Evolutionary conservation across 768 basidiomycete genomes (phyloP), one percentile per base, ranked within the genome.

Genomic region (Phlebiopsis gigantea): DNA sequence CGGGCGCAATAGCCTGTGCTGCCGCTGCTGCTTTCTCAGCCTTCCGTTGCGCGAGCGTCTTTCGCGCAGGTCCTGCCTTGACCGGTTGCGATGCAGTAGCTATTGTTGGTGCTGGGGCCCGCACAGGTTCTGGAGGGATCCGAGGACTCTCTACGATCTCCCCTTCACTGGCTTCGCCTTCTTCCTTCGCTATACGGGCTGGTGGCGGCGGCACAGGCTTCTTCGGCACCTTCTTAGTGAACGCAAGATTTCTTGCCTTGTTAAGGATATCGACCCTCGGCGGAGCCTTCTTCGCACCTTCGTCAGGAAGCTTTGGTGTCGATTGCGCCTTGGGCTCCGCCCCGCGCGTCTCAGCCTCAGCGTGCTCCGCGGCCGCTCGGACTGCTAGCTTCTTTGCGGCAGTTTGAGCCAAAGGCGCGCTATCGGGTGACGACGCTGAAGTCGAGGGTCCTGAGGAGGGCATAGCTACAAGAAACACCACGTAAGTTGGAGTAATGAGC

Each of bases 281-380:
- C n/a, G 41, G 30, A 26, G 31, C 28, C 31, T 48, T 61, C 26
- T 15, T 46, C 17, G 45, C 19, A 34, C 3, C 34, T 10, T 39
- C 34, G 12, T 39, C 34, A 10, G 34, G 8, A 39, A 52, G 25
- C 29, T 56, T 46, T 15, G 34, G 1, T 51, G 53, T 21, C n/a
- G n/a, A n/a, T 55, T 60, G 61, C 24, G 79, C 75, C 21, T 77
- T 80, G 0, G 68, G 64, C 50, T 79, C 63, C 39, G 62, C 61
- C 1, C 61, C 57, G 6, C 57, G 55, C 22, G 61, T 45, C 60
- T 69, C 51, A 1, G 50, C 72, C 62, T 68, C 66, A 19, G 61
- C 61, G 31, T 62, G 58, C 7, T 65, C 61, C 9, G 57, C 62
- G 29, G 57, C 64, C 22, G 52, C 25, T 25, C 34, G 29, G 24